phyloP scores from a whole-genome alignment of 768 basidiomycete genomes.

The Antrodiella citrinella region DNA sequence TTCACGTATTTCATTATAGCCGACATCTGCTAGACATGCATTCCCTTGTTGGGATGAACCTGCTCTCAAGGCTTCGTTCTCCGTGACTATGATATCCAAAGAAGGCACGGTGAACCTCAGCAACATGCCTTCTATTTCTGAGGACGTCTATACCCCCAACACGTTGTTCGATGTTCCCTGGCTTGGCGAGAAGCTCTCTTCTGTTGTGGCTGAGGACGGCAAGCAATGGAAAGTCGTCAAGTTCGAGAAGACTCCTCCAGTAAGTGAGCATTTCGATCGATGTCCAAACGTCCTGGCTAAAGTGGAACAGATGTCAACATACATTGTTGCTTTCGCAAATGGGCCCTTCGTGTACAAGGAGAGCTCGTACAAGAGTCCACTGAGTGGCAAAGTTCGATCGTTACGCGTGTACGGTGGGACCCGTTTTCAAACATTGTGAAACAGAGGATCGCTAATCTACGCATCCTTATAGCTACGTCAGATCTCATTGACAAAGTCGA shows the following conservation, averaged over 20 bases:
- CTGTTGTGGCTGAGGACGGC: constrained; percentile 18
- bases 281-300: neutral
- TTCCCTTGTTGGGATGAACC: constrained; percentile 95
- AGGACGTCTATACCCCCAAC: constrained; percentile 31
- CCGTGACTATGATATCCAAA: constrained; percentile 70
- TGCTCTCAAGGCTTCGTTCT: constrained; percentile 74
- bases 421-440: neutral
- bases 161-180: constrained; percentile 5
- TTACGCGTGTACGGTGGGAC: constrained; percentile 69
- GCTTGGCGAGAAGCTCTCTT: constrained; percentile 27
- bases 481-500: constrained; percentile 77
- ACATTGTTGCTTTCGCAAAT: constrained; percentile 83
- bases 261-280: no score
- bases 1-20: constrained; percentile 32
- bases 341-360: constrained; percentile 70
- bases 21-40: constrained; percentile 73
- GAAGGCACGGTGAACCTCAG: constrained; percentile 66
- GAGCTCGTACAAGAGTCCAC: constrained; percentile 64
- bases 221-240: constrained; percentile 70
- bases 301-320: constrained; percentile 61
- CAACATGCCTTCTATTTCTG: constrained; percentile 75
- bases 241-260: constrained; percentile 74
- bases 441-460: neutral
- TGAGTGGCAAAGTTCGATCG: constrained; percentile 72
- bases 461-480: constrained; percentile 47